These are phyloP conservation scores for Hymenoscyphus salicellus DNA, from an alignment of 2,329 filamentous ascomycete species.

Conservation along the genomic window DNA sequence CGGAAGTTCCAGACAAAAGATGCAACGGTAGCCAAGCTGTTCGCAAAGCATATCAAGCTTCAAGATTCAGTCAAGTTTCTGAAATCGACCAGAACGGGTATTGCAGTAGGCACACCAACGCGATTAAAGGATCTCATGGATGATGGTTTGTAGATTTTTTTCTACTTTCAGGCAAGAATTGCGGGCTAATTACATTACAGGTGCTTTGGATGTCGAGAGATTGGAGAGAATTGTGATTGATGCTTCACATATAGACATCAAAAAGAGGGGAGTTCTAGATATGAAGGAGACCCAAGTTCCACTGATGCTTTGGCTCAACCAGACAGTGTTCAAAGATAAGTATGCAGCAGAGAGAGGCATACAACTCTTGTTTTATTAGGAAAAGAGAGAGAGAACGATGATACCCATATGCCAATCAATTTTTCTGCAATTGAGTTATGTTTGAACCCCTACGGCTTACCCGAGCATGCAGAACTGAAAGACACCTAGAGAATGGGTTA, in stretches of 20 bases:
- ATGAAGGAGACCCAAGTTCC: slow-evolving; percentile 91
- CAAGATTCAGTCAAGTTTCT: slow-evolving; percentile 79
- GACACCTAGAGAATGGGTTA: background rate
- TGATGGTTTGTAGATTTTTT: slow-evolving; percentile 55
- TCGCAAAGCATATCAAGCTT: slow-evolving; percentile 97
- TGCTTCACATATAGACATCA: slow-evolving; percentile 88
- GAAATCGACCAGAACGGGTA: slow-evolving; percentile 67
- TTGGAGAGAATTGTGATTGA: slow-evolving; percentile 82
- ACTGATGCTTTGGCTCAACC: slow-evolving; percentile 69
- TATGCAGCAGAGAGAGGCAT: slow-evolving; percentile 58
- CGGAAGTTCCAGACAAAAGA: slow-evolving; percentile 78
- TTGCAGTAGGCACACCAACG: slow-evolving; percentile 86
- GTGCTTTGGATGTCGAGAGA: slow-evolving; percentile 66
- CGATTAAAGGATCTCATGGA: slow-evolving; percentile 79
- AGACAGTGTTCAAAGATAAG: slow-evolving; percentile 66
- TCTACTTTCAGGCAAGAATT: background rate
- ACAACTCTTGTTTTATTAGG: slow-evolving; percentile 63
- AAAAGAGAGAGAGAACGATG: background rate
- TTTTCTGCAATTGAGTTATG: background rate
- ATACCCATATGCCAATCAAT: background rate
- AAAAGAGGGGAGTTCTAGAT: slow-evolving; percentile 89
- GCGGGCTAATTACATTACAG: slow-evolving; percentile 40
- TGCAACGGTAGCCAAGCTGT: slow-evolving; percentile 80
- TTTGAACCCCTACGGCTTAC: background rate
- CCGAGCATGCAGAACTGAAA: background rate